Conservation (phyloP, 2,329 filamentous ascomycete species). For the Neofusicoccum ribis region DNA sequence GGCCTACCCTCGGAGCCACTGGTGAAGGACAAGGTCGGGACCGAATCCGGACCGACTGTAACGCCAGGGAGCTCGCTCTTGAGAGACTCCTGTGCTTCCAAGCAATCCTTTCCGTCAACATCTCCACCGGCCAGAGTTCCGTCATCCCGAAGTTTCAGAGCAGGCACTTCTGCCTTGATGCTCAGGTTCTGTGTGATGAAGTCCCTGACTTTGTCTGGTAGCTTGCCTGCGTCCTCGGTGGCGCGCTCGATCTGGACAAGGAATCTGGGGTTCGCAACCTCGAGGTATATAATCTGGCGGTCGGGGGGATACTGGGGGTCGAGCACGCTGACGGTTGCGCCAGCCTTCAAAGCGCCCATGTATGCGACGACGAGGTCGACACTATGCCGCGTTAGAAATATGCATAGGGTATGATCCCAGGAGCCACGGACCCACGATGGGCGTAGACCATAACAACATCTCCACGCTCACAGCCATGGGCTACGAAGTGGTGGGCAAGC, state of each 20-base stretch:
- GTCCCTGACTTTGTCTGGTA: constrained; percentile 59
- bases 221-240: constrained; percentile 64
- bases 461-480: constrained; percentile 70
- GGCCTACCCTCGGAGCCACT: constrained; percentile 74
- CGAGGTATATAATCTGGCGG: constrained; percentile 78
- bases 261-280: constrained; percentile 72
- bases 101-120: constrained; percentile 65
- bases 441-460: constrained; percentile 95
- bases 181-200: constrained; percentile 74
- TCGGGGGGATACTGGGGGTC: constrained; percentile 81
- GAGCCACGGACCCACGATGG: constrained; percentile 59
- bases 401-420: not conserved
- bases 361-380: constrained; percentile 76
- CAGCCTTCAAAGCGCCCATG: constrained; percentile 69
- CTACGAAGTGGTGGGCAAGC: constrained; percentile 75
- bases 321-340: constrained; percentile 64
- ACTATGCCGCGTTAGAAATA: constrained; percentile 13
- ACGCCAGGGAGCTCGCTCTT: constrained; percentile 66
- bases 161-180: constrained; percentile 73
- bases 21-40: constrained; percentile 65
- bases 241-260: constrained; percentile 74
- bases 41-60: constrained; percentile 82
- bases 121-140: constrained; percentile 71
- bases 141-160: constrained; percentile 68
- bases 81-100: constrained; percentile 55